Conservation (phyloP, 345 rosid species). For the Corchorus capsularis region DNA sequence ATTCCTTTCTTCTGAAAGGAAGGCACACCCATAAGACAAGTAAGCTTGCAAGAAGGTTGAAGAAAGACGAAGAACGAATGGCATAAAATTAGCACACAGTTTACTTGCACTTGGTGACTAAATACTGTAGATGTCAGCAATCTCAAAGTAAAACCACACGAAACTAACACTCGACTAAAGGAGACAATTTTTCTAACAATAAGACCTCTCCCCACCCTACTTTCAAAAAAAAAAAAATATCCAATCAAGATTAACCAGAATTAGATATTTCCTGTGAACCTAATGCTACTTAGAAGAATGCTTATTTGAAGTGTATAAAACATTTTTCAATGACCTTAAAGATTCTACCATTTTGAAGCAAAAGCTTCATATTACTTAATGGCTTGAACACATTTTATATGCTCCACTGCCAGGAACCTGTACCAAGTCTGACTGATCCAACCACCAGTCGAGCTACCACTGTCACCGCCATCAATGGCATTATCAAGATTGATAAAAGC, state of each 20-base stretch:
- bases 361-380: background rate
- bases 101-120: background rate
- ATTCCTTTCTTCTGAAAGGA: background rate
- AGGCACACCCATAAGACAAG: background rate
- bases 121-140: background rate
- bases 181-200: background rate
- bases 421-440: background rate
- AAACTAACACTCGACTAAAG: background rate
- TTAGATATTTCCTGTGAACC: background rate
- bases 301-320: background rate
- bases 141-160: background rate
- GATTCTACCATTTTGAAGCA: background rate
- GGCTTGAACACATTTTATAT: background rate
- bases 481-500: background rate
- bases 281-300: slow-evolving; percentile 10
- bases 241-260: background rate
- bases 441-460: background rate
- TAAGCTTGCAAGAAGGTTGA: background rate
- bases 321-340: background rate
- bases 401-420: background rate
- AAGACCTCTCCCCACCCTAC: background rate
- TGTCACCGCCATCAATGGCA: slow-evolving; percentile 16
- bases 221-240: background rate
- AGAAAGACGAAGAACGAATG: background rate
- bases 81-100: background rate